Percentiles rank a stretch among this genome's conserved stretches.
Conservation (phyloP, 805 yeast species). For the Candida adriatica region DNA sequence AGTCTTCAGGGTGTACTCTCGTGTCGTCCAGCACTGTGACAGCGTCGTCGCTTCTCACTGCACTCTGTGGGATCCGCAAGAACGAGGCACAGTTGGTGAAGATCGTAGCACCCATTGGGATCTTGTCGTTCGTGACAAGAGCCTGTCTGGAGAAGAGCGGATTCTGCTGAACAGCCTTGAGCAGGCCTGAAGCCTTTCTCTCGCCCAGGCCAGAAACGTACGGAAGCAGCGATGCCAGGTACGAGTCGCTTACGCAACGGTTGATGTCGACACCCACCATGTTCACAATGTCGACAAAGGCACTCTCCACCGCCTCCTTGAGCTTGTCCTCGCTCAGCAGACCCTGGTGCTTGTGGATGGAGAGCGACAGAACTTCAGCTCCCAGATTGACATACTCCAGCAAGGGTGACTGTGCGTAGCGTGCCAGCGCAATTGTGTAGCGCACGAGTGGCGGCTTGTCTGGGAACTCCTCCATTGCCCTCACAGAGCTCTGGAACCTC, state of each 20-base stretch:
- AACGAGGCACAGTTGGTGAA: constrained; percentile 92
- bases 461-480: constrained; percentile 73
- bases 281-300: constrained; percentile 84
- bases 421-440: constrained; percentile 84
- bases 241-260: constrained; percentile 73
- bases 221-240: constrained; percentile 63
- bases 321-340: constrained; percentile 60
- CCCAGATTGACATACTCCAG: constrained; percentile 80
- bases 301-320: constrained; percentile 62
- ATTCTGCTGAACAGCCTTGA: constrained; percentile 68
- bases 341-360: constrained; percentile 68
- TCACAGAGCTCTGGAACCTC: constrained; percentile 70
- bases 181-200: constrained; percentile 82
- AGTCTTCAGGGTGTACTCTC: constrained; percentile 96
- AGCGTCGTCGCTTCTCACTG: constrained; percentile 31
- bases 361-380: constrained; percentile 62
- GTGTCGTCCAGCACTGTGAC: constrained; percentile 84
- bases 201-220: constrained; percentile 92
- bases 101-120: constrained; percentile 58
- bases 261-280: constrained; percentile 92
- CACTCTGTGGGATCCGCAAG: constrained; percentile 62
- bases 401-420: constrained; percentile 90
- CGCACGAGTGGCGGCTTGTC: constrained; percentile 75
- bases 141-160: constrained; percentile 74
- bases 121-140: constrained; percentile 69